Base-by-base conservation (phyloP, 2,329 filamentous ascomycete species). In the Fusarium acutatum region DNA sequence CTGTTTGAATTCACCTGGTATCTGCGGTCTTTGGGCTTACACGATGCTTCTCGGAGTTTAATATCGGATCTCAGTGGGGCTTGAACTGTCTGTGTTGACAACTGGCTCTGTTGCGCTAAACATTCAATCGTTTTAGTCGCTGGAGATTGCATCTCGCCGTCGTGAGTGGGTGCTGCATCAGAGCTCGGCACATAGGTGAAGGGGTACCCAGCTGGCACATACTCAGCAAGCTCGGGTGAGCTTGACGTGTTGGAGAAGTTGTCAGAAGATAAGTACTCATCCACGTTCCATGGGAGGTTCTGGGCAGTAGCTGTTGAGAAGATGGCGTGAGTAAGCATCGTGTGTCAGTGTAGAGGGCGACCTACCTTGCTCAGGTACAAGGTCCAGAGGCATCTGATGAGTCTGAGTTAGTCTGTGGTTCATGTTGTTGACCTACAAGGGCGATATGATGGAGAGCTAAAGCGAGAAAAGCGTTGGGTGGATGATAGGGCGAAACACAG, bases 81-180 rank as follows among this genome's bases (percentile, higher is more conserved):
- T 26, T 22, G 26, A 7, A 10, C 14, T 9, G 7, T 22, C 15
- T 15, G 44, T 5, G 20, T 7, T 22, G 26, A 2, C 20, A 8
- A 10, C 28, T 5, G 1, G 3, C 3, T 32, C 10, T 32, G 28
- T 30, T 17, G 28, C 3, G 6, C 18, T 12, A 0, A 32, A 18
- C 0, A 3, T 24, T 32, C 22, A 4, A 5, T n/a, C 0, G 20
- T n/a, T 32, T 6, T n/a, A 10, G 3, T 17, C 5, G 14, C 32
- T 0, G 20, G 22, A 5, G 46, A 12, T 13, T 9, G 6, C 22
- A 24, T 50, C 4, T 18, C 15, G 15, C 20, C 20, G 26, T 17
- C 14, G 20, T 30, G 30, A 2, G 5, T 34, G 0, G 7, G 30
- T 6, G 15, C 4, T 32, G 28, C 6, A 6, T 5, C 5, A n/a